phyloP scores from a whole-genome alignment of 495 filamentous ascomycete genomes.

The Tuber calosporum region DNA sequence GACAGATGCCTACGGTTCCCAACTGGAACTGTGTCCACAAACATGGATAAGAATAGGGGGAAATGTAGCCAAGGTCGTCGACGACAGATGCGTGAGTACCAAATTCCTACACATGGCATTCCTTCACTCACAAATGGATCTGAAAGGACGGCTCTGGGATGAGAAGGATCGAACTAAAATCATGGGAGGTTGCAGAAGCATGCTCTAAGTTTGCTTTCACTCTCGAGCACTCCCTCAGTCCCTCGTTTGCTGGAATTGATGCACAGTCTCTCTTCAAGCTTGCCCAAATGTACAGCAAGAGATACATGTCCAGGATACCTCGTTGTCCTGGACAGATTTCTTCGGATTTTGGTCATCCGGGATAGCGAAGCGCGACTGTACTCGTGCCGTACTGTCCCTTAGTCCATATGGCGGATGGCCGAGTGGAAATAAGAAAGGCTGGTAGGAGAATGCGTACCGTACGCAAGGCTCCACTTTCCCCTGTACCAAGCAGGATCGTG shows the following conservation, averaged over 20 bases:
- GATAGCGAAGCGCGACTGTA: no score
- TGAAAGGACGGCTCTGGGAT: constrained; percentile 15
- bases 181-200: not conserved
- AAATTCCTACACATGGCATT: constrained; percentile 16
- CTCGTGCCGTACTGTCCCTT: not conserved
- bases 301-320: no score
- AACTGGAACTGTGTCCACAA: not conserved
- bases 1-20: not conserved
- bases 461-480: not conserved
- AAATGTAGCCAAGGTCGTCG: constrained; percentile 14
- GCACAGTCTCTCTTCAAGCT: not conserved
- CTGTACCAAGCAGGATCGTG: not conserved
- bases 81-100: constrained; percentile 15
- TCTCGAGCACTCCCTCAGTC: not conserved
- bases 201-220: not conserved
- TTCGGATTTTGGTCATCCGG: no score
- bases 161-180: constrained; percentile 9
- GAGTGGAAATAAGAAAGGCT: not conserved
- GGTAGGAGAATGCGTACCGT: not conserved
- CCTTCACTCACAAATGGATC: constrained; percentile 9
- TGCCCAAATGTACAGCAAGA: not conserved
- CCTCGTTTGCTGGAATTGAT: not conserved
- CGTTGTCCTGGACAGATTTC: no score
- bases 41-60: constrained; percentile 14
- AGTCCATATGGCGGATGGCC: not conserved